Conservation (phyloP, 2,329 filamentous ascomycete genomes). For the Penicillium freii region DNA sequence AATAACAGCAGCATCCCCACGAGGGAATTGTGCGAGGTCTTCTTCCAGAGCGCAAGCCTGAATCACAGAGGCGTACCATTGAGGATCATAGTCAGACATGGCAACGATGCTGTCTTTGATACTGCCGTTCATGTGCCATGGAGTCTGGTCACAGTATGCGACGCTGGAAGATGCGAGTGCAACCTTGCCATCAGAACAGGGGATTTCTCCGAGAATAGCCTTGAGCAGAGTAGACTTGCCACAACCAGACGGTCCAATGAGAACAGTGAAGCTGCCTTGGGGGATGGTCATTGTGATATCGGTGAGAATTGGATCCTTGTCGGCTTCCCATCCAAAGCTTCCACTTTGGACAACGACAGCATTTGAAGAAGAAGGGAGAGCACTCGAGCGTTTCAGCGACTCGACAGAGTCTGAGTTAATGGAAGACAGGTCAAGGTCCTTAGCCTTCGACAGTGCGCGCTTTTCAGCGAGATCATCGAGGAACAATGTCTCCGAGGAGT, state of each 20-base stretch:
- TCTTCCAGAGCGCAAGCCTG: constrained; percentile 39
- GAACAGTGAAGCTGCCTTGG: constrained; percentile 47
- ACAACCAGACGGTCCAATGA: constrained; percentile 53
- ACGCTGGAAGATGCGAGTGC: constrained; percentile 32
- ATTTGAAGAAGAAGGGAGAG: constrained; percentile 17
- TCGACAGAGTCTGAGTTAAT: constrained; percentile 25
- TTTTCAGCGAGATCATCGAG: constrained; percentile 23
- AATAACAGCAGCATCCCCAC: constrained; percentile 47
- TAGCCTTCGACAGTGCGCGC: constrained; percentile 19
- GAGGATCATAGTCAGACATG: constrained; percentile 36
- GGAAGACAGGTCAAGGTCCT: constrained; percentile 25
- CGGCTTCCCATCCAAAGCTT: constrained; percentile 49
- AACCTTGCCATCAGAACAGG: constrained; percentile 35
- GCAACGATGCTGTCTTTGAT: constrained; percentile 43
- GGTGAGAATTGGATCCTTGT: constrained; percentile 43
- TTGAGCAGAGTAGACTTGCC: constrained; percentile 54
- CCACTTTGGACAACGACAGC: constrained; percentile 46
- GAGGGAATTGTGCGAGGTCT: constrained; percentile 42
- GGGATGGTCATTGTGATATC: constrained; percentile 43
- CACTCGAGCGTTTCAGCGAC: constrained; percentile 20
- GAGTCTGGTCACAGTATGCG: constrained; percentile 44
- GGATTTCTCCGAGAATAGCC: constrained; percentile 46
- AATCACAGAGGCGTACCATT: constrained; percentile 40
- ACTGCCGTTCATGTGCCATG: constrained; percentile 44
- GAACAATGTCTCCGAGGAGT: constrained; percentile 8